phyloP scores from a whole-genome alignment of 1,139 yeast genomes.

The Scheffersomyces parashehatae region DNA sequence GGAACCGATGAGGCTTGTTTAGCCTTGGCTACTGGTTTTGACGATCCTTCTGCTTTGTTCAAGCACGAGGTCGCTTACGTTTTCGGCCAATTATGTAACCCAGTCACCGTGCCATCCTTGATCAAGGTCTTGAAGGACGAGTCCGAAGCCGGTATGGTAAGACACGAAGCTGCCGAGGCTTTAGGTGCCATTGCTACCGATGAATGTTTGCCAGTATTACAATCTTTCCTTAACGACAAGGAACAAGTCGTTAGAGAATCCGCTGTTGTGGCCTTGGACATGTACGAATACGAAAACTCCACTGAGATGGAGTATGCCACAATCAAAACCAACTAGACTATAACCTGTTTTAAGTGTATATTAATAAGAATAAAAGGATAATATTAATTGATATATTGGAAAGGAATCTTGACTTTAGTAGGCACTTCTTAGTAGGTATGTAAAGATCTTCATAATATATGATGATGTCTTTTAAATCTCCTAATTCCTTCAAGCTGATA shows the following conservation, averaged over 20 bases:
- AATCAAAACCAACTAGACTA: constrained; percentile 13
- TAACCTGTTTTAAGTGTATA: not conserved
- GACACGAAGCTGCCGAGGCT: constrained; percentile 99
- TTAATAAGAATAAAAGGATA: not conserved
- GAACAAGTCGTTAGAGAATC: constrained; percentile 94
- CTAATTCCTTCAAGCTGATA: no score
- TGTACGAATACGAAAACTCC: constrained; percentile 95
- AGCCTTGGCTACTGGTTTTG: constrained; percentile 88
- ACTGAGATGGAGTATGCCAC: constrained; percentile 79
- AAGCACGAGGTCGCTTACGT: constrained; percentile 98
- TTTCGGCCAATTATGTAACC: constrained; percentile 94
- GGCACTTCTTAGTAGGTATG: no score
- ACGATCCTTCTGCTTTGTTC: constrained; percentile 88
- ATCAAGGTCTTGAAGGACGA: constrained; percentile 76
- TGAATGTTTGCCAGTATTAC: constrained; percentile 86
- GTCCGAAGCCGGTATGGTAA: constrained; percentile 93
- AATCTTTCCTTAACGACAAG: constrained; percentile 73
- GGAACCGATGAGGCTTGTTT: constrained; percentile 91
- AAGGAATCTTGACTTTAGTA: no score
- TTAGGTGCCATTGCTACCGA: constrained; percentile 97
- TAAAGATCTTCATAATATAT: no score
- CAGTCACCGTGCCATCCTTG: constrained; percentile 87
- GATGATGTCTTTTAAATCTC: no score
- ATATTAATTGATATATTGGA: not conserved
- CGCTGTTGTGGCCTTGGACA: constrained; percentile 94